Evolutionary conservation across 108 stramenopile genomes (phyloP).

Genomic region (Cyclotella atomus): DNA sequence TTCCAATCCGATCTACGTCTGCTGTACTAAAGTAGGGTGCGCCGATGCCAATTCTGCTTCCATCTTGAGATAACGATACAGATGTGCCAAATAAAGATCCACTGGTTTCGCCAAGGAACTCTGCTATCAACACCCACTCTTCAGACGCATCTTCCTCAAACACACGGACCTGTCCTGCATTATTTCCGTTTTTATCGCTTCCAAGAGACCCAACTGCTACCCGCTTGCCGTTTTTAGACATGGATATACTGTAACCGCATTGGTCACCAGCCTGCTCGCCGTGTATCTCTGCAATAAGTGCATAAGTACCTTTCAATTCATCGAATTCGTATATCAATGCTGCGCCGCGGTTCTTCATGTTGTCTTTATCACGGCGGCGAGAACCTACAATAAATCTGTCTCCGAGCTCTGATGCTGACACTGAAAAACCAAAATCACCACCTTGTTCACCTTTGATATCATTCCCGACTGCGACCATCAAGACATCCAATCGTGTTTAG

Average conservation of each 20-base stretch:
- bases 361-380: conserved; percentile 34
- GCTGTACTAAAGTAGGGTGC: conserved; percentile 63
- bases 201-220: conserved; percentile 54
- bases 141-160: conserved; percentile 42
- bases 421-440: conserved; percentile 51
- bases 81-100: conserved; percentile 60
- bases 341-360: conserved; percentile 42
- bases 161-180: conserved; percentile 49
- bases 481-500: conserved; percentile 11
- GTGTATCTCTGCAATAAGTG: conserved; percentile 24
- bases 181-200: conserved; percentile 48
- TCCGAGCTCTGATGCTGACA: conserved; percentile 46
- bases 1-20: conserved; percentile 40
- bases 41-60: conserved; percentile 62
- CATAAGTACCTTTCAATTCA: conserved; percentile 13
- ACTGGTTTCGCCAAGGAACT: conserved; percentile 42
- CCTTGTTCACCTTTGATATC: conserved; percentile 34
- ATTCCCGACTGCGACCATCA: conserved; percentile 36
- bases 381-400: conserved; percentile 34
- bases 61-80: conserved; percentile 59
- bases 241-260: conserved; percentile 53
- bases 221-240: conserved; percentile 42
- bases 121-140: conserved; percentile 28
- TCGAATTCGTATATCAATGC: conserved; percentile 44
- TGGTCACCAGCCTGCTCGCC: conserved; percentile 52